Conservation (phyloP, 495 filamentous ascomycete species). For the Aspergillus indologenus region DNA sequence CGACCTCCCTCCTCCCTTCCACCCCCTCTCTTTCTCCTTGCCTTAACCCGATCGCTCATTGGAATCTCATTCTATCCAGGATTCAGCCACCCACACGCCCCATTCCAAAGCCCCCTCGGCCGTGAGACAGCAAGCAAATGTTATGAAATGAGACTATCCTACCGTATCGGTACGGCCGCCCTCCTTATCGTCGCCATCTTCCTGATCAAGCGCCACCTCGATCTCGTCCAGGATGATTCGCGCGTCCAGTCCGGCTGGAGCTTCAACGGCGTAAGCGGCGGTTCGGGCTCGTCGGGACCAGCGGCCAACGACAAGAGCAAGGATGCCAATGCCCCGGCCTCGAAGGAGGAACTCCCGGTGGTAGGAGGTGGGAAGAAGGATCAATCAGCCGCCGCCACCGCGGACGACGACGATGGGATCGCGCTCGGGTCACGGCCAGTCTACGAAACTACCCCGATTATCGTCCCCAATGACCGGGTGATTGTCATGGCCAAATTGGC, state of each 20-base stretch:
- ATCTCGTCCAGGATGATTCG: conserved; percentile 24
- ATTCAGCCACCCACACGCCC: not conserved
- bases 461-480: conserved; percentile 37
- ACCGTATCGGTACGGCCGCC: conserved; percentile 34
- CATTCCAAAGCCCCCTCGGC: not conserved
- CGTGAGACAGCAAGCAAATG: conserved; percentile 14
- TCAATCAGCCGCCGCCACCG: not conserved
- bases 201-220: conserved; percentile 34
- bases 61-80: not conserved
- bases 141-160: conserved; percentile 46
- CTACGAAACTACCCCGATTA: conserved; percentile 35
- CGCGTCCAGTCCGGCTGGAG: conserved; percentile 29
- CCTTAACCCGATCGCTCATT: not conserved
- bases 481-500: conserved; percentile 43
- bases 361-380: not conserved
- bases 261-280: conserved; percentile 26
- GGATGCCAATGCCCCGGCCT: not conserved
- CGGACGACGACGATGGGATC: not conserved
- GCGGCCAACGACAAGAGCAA: conserved; percentile 16
- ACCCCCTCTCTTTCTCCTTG: conserved; percentile 13
- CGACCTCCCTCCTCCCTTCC: not conserved
- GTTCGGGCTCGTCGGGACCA: conserved; percentile 4
- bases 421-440: conserved; percentile 6
- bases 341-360: not conserved
- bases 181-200: conserved; percentile 36